Percentiles rank a stretch among this genome's conserved stretches.
These are phyloP conservation scores for Dinochytrium kinnereticum DNA, from an alignment of 371 early-diverging fungal genomes.

Conservation along the genomic window DNA sequence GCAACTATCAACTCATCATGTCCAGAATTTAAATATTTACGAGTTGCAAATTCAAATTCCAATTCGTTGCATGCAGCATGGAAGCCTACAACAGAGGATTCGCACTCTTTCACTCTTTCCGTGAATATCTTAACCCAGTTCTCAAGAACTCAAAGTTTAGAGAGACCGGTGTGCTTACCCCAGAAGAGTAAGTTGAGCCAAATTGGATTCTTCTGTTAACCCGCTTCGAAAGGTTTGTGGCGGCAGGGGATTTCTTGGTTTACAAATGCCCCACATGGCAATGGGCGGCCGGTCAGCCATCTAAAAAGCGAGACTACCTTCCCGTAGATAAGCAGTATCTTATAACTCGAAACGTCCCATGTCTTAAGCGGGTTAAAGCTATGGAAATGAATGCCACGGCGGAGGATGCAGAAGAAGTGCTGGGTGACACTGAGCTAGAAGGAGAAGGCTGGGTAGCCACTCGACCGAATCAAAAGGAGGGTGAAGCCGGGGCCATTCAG, in stretches of 20 bases:
- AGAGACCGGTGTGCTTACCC: conserved; percentile 87
- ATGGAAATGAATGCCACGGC: conserved; percentile 61
- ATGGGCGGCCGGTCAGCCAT: conserved; percentile 86
- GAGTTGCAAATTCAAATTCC: no score
- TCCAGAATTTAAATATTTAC: no score
- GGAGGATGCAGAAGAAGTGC: conserved; percentile 42
- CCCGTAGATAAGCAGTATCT: conserved; percentile 94
- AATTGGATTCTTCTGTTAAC: neutral
- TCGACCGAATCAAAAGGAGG: conserved; percentile 59
- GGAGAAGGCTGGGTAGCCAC: conserved; percentile 81
- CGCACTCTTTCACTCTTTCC: conserved; percentile 73
- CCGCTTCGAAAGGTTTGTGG: conserved; percentile 67
- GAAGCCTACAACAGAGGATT: conserved; percentile 58
- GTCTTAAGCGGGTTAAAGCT: conserved; percentile 80
- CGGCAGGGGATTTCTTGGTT: conserved; percentile 95
- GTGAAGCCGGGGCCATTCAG: conserved; percentile 43
- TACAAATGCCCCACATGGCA: conserved; percentile 99
- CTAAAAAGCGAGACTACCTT: conserved; percentile 88
- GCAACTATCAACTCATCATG: no score
- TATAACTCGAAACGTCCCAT: conserved; percentile 95
- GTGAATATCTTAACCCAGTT: conserved; percentile 93
- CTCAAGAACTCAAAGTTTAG: conserved; percentile 93
- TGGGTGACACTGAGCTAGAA: conserved; percentile 25
- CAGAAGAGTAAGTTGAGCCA: conserved; percentile 72
- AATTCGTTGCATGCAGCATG: neutral